Evolutionary conservation across 371 early-diverging fungal genomes (phyloP).

Genomic region (Thermomucor indicae-seudaticae): DNA sequence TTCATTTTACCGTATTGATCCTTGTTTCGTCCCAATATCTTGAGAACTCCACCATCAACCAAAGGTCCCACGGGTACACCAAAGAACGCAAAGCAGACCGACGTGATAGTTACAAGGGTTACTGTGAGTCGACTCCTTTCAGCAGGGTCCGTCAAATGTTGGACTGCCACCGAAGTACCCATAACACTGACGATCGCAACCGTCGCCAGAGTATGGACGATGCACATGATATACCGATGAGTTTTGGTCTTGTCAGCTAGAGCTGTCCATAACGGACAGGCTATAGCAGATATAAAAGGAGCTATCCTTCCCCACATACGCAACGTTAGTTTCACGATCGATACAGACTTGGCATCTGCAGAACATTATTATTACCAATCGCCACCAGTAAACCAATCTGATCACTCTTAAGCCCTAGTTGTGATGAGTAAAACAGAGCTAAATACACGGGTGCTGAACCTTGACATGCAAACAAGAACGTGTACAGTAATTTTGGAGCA

Average conservation of each 20-base stretch:
- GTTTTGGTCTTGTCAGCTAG: slow-evolving; percentile 49
- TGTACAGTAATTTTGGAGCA: slow-evolving; percentile 46
- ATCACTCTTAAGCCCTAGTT: slow-evolving; percentile 43
- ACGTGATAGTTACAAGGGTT: slow-evolving; percentile 37
- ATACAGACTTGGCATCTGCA: neutral
- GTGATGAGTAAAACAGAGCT: slow-evolving; percentile 42
- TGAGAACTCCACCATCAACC: slow-evolving; percentile 50
- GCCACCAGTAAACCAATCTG: slow-evolving; percentile 49
- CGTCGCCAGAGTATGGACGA: slow-evolving; percentile 47
- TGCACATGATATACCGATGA: slow-evolving; percentile 48
- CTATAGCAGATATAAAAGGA: slow-evolving; percentile 49
- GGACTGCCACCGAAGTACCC: slow-evolving; percentile 42
- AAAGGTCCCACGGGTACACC: slow-evolving; percentile 48
- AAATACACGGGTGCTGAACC: slow-evolving; percentile 50
- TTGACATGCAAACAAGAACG: slow-evolving; percentile 50
- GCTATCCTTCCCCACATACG: slow-evolving; percentile 13
- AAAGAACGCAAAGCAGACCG: slow-evolving; percentile 50
- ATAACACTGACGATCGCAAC: slow-evolving; percentile 50
- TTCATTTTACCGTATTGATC: slow-evolving; percentile 38
- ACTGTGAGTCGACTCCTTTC: slow-evolving; percentile 29
- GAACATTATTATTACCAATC: slow-evolving; percentile 32
- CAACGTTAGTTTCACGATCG: neutral
- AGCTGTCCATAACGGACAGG: slow-evolving; percentile 50
- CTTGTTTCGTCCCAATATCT: slow-evolving; percentile 45
- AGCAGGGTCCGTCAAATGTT: slow-evolving; percentile 19